Conservation (phyloP, 148 eudicot genomes). For the Heliosperma pusillum region DNA sequence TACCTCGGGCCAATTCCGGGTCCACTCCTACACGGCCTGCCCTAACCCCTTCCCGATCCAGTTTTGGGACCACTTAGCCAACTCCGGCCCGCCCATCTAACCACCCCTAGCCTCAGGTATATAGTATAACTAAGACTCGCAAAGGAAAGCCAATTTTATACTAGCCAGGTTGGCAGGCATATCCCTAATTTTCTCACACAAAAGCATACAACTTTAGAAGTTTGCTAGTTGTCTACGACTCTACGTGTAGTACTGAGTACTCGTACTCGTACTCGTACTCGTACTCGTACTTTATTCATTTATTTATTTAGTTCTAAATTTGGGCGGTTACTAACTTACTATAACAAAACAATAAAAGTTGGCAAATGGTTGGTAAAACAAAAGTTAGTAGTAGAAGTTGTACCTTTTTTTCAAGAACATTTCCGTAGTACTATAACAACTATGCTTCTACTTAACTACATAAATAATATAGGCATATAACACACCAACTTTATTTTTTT, state of each 20-base stretch:
- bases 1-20: too few relatives aligned
- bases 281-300: too few relatives aligned
- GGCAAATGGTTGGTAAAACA: constrained; percentile 3
- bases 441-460: background rate
- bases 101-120: too few relatives aligned
- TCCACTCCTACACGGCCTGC: too few relatives aligned
- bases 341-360: background rate
- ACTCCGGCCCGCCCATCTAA: too few relatives aligned
- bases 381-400: background rate
- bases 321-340: background rate
- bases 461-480: background rate
- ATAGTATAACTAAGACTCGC: too few relatives aligned
- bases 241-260: background rate
- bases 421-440: background rate
- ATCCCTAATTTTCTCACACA: too few relatives aligned
- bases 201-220: background rate
- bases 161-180: too few relatives aligned
- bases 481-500: background rate
- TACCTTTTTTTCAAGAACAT: background rate
- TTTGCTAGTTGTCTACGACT: background rate
- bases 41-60: too few relatives aligned
- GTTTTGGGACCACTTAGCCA: too few relatives aligned
- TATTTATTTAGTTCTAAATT: background rate
- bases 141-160: too few relatives aligned
- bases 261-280: too few relatives aligned